A percentile compares a stretch with the other conserved stretches of the same genome.
Conservation (phyloP, 371 early-diverging fungal genomes). For the Catenaria anguillulae region DNA sequence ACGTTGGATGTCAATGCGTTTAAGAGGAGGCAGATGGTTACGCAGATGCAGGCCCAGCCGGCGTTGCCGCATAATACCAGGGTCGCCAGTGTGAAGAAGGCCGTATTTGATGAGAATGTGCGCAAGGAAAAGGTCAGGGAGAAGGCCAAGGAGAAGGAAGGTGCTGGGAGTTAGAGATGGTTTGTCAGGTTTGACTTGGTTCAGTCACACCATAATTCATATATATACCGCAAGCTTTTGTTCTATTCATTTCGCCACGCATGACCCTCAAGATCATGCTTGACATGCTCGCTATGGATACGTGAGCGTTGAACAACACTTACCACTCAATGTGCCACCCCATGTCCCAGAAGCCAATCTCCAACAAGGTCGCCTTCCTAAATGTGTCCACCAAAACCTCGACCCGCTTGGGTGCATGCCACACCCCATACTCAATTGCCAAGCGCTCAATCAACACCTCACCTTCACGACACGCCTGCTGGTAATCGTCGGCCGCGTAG, state of each 20-base stretch:
- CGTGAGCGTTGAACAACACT: no score
- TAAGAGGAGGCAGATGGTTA: no score
- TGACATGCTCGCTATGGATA: no score
- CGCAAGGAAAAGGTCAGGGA: no score
- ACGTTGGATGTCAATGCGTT: background rate
- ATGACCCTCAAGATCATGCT: no score
- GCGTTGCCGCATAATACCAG: background rate
- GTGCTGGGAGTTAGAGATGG: no score
- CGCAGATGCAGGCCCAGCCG: no score
- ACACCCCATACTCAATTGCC: slow-evolving; percentile 32
- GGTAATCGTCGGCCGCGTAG: slow-evolving; percentile 50
- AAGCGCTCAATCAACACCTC: slow-evolving; percentile 23
- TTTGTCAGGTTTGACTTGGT: no score
- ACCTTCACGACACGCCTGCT: slow-evolving; percentile 43
- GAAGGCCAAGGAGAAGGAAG: background rate
- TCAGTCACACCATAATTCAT: no score
- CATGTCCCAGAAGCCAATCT: slow-evolving; percentile 61
- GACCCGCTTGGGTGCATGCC: slow-evolving; percentile 33
- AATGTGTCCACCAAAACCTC: slow-evolving; percentile 49
- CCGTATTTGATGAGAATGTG: slow-evolving; percentile 1
- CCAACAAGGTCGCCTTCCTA: slow-evolving; percentile 48
- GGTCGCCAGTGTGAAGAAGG: slow-evolving; percentile 3
- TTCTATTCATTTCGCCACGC: no score
- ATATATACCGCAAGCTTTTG: no score
- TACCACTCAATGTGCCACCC: slow-evolving; percentile 10